Base-by-base conservation (phyloP, 306 rosid species). In the Glycyrrhiza uralensis region DNA sequence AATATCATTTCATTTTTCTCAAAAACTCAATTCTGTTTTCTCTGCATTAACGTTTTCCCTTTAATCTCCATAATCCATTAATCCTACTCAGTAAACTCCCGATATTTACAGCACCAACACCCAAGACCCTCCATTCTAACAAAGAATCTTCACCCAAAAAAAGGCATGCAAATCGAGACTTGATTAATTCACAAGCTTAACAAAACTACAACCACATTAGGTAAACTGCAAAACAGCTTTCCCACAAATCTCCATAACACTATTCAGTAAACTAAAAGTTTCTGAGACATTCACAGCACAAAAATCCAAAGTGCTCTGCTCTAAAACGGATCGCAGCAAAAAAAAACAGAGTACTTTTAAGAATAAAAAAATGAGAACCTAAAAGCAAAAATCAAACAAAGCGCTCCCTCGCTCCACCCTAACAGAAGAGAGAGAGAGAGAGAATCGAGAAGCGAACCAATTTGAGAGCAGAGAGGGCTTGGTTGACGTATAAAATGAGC, bases 381-480 rank as follows among this genome's bases (percentile, higher is more conserved):
- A 22, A 28, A 23, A 23, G 2, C 22, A 13, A 57, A n/a, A 66
- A 60, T 23, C 1, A 42, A 71, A n/a, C 61, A 51, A 29, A 22
- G 28, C 59, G 14, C 18, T 45, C 22, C 52, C 52, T 45, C 7
- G 52, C 22, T 45, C 52, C 10, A 45, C 52, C 23, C 59, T 52
- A 52, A 24, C 8, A 23, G 3, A 10, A 39, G 2, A 41, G 10
- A 42, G 29, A 54, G 4, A 17, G 6, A 26, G 1, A 0, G 6
- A 44, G 11, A 18, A 18, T 60, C 8, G 6, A 38, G 10, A 39
- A 22, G 24, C 69, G 69, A 22, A 94, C 99, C 97, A 95, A 72
- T 85, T 89, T 88, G 51, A 95, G 96, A 59, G 99, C 96, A 5
- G 97, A 89, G 39, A 95, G 87, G 15, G 99, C 96, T 80, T 95